These are phyloP conservation scores for Botrytis pseudocinerea DNA, from an alignment of 2,329 filamentous ascomycete genomes.

Conservation along the genomic window DNA sequence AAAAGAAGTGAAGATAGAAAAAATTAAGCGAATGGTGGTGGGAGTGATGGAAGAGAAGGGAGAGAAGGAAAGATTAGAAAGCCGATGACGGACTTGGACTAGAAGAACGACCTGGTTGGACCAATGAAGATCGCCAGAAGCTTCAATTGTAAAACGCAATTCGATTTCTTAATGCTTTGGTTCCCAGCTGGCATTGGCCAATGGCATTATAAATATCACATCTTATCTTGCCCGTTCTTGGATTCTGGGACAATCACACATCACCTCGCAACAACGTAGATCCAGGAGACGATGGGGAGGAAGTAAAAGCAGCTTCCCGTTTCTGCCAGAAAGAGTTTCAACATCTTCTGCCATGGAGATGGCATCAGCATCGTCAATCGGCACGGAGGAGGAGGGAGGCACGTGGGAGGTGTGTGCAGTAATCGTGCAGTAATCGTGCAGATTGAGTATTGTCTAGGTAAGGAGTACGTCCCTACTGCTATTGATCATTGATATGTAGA, in stretches of 20 bases:
- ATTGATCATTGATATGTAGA: background rate
- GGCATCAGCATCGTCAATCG: background rate
- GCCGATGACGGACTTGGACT: background rate
- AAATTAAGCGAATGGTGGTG: background rate
- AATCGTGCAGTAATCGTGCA: background rate
- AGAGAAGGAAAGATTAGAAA: background rate
- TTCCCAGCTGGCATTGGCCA: background rate
- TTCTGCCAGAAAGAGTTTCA: background rate
- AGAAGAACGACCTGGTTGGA: too few species aligned
- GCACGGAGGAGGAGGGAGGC: background rate
- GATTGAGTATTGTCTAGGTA: background rate
- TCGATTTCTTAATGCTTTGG: slow-evolving; percentile 1
- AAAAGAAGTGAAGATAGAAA: slow-evolving; percentile 3
- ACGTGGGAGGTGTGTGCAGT: too few species aligned
- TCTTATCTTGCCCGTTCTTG: background rate
- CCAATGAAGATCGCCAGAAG: background rate
- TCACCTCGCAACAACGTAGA: background rate
- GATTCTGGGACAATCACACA: background rate
- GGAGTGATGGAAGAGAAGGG: background rate
- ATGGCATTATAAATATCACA: background rate
- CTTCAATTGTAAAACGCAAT: background rate
- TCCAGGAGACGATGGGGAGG: background rate
- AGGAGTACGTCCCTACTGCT: too few species aligned
- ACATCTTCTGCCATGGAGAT: background rate
- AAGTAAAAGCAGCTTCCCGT: background rate